These are phyloP conservation scores for Lactarius sanguifluus DNA, from an alignment of 768 basidiomycete species.

Conservation along the genomic window DNA sequence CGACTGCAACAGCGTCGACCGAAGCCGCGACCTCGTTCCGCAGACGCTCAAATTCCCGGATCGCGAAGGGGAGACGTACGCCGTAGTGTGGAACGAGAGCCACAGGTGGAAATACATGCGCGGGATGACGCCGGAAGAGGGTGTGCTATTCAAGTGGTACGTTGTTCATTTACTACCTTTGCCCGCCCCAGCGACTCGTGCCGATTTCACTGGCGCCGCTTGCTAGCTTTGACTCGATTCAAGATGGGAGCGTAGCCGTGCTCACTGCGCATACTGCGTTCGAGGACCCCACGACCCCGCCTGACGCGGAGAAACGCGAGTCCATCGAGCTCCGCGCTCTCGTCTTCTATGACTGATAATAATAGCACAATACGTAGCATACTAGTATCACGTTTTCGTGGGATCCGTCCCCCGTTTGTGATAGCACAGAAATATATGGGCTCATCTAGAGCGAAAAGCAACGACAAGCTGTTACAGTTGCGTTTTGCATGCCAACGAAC, in stretches of 20 bases:
- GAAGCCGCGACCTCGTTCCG: conserved; percentile 40
- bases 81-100: conserved; percentile 40
- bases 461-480: no score
- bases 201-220: conserved; percentile 4
- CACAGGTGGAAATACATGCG: conserved; percentile 49
- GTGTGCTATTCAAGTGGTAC: conserved; percentile 50
- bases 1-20: conserved; percentile 47
- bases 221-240: conserved; percentile 38
- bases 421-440: background rate
- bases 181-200: background rate
- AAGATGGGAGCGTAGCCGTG: conserved; percentile 47
- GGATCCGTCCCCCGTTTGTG: background rate
- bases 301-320: conserved; percentile 49
- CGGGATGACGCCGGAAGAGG: conserved; percentile 46
- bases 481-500: no score
- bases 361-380: background rate
- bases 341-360: conserved; percentile 56
- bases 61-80: conserved; percentile 45
- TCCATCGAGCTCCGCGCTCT: conserved; percentile 63
- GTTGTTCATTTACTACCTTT: background rate
- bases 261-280: conserved; percentile 69
- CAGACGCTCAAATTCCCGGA: conserved; percentile 44
- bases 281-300: conserved; percentile 52
- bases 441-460: no score
- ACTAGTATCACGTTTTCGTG: background rate